A percentile compares a stretch with the other conserved stretches of the same genome.
Conservation (phyloP, 495 filamentous ascomycete species). For the Aspergillus nanangensis region DNA sequence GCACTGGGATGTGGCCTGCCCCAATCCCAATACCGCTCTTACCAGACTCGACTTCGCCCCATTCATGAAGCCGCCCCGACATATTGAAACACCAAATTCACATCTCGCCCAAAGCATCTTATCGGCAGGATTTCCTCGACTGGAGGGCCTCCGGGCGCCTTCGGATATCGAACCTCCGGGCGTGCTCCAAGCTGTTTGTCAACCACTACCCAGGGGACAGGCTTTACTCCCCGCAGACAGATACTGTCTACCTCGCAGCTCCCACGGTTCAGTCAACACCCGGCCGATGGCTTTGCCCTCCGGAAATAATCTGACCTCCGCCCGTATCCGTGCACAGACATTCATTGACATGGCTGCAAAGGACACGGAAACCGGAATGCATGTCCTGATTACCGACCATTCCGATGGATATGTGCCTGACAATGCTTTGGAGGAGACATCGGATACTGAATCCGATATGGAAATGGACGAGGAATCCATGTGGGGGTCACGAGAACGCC, state of each 20-base stretch:
- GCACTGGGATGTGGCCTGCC: conserved; percentile 75
- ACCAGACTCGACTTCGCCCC: conserved; percentile 36
- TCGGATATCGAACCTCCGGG: conserved; percentile 65
- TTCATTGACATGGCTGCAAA: conserved; percentile 47
- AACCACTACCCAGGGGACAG: conserved; percentile 47
- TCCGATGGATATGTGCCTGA: conserved; percentile 39
- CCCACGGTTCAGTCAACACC: conserved; percentile 40
- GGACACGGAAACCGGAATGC: conserved; percentile 39
- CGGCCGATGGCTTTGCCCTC: conserved; percentile 39
- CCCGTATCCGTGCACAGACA: conserved; percentile 44
- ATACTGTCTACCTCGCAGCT: conserved; percentile 44
- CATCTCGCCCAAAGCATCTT: conserved; percentile 71
- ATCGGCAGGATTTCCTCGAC: conserved; percentile 63
- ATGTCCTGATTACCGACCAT: conserved; percentile 39
- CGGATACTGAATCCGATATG: conserved; percentile 30
- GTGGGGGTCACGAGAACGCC: conserved; percentile 26
- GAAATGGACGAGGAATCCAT: conserved; percentile 36
- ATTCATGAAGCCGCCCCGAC: conserved; percentile 32
- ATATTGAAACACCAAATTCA: conserved; percentile 53
- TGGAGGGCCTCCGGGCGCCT: conserved; percentile 65
- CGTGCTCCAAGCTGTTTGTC: conserved; percentile 65
- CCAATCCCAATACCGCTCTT: conserved; percentile 35
- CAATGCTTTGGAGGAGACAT: conserved; percentile 25
- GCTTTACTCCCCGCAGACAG: conserved; percentile 46
- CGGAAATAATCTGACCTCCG: conserved; percentile 43